Evolutionary conservation across 169 alveolate species (phyloP).

Genomic region (Cystoisospora suis): DNA sequence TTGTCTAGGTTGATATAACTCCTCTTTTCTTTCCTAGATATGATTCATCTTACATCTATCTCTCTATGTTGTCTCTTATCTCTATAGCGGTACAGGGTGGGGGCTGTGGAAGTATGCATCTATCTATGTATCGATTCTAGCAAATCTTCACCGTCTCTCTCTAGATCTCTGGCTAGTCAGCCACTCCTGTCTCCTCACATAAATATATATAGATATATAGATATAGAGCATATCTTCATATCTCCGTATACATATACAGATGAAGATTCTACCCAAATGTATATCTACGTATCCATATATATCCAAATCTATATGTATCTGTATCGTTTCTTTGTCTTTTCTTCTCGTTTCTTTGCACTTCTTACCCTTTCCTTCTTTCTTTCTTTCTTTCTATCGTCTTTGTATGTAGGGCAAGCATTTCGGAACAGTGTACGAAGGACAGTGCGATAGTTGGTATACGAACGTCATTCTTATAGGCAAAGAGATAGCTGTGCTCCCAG

Average conservation of each 20-base stretch:
- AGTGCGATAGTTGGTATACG: slow-evolving; percentile 64
- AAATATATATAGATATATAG: background rate
- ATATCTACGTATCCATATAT: too few species aligned
- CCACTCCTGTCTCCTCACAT: background rate
- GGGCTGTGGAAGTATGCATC: too few species aligned
- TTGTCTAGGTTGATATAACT: too few species aligned
- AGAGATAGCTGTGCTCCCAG: slow-evolving; percentile 39
- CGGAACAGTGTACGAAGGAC: slow-evolving; percentile 60
- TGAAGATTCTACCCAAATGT: background rate
- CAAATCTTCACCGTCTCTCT: too few species aligned
- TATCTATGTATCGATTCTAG: too few species aligned
- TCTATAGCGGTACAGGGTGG: too few species aligned
- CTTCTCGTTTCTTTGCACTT: background rate
- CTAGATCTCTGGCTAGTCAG: background rate
- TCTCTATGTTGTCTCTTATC: too few species aligned
- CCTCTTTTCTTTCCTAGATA: too few species aligned
- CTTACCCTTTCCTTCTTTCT: background rate
- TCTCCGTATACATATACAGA: background rate
- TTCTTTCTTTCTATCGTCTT: background rate
- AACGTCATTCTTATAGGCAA: slow-evolving; percentile 54
- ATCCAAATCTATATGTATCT: too few species aligned
- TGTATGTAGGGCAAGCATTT: slow-evolving; percentile 24
- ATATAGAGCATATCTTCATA: background rate
- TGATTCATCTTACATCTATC: too few species aligned
- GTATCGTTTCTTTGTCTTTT: too few species aligned